Conservation (phyloP, 2,329 filamentous ascomycete species). For the Fusarium brachygibbosum region DNA sequence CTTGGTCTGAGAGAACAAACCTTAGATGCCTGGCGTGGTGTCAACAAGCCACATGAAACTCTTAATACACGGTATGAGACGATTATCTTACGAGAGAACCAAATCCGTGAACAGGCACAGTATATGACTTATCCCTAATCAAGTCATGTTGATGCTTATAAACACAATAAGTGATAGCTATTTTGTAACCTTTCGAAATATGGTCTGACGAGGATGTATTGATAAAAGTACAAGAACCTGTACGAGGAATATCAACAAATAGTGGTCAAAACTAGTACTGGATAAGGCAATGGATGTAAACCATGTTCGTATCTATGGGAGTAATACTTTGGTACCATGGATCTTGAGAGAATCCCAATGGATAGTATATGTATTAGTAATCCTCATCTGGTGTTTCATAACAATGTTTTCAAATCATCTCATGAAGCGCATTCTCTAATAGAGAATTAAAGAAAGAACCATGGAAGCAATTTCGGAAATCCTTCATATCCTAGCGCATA, state of each 20-base stretch:
- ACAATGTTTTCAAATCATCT: too few relatives aligned
- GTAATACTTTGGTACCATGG: not conserved
- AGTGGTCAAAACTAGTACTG: not conserved
- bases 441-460: not conserved
- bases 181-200: not conserved
- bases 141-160: not conserved
- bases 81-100: not conserved
- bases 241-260: not conserved
- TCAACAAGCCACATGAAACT: not conserved
- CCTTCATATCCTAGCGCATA: conserved; percentile 17
- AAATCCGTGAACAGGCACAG: not conserved
- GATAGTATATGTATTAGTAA: not conserved
- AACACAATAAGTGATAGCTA: not conserved
- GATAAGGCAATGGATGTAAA: not conserved
- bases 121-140: not conserved
- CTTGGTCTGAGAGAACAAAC: not conserved
- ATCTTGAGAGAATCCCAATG: not conserved
- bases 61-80: not conserved
- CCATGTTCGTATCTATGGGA: not conserved
- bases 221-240: not conserved
- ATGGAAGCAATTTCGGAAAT: not conserved
- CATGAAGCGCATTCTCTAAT: not conserved
- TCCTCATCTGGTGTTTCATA: not conserved
- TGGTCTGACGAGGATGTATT: not conserved
- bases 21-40: not conserved